Base-by-base conservation (phyloP, 352 stramenopile species). In the Pythium diclinum region DNA sequence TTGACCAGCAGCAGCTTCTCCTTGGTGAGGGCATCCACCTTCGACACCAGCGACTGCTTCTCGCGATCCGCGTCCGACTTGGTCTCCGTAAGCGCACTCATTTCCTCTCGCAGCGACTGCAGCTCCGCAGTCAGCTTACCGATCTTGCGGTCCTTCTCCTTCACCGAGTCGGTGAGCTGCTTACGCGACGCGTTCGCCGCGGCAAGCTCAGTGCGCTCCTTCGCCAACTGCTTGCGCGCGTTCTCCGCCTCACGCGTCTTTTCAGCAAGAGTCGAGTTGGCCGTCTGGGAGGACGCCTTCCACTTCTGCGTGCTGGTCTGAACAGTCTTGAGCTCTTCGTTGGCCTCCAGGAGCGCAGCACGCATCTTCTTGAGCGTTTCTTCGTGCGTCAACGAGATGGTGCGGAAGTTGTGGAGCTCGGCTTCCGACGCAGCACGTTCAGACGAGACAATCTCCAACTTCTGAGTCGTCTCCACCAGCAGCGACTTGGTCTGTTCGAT, bases 241-340 rank as follows among this genome's bases (percentile, higher is more conserved):
- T 74, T 88, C 34, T 92, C 84, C 23, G 78, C 78, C 38, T 92
- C 84, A 1, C 77, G 68, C 21, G 75, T 76, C 73, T 91, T 92
- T 59, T 88, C 84, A 16, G 76, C 83, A 62, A 88, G 72, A 28
- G 85, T 60, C 9, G 67, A 74, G 60, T 87, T 91, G 13, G 84
- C 82, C 10, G 67, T 71, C 62, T 90, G 77, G 1, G 81, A 73
- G 21, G 81, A 87, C 63, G 75, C 77, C 64, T 92, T 92, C 81
- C 82, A 91, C 69, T 92, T 92, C 32, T 83, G 59, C 8, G 75
- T 69, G 63, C 83, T 78, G 5, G 76, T 76, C n/a, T 74, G 81
- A 13, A 80, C 72, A n/a, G 85, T 75, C 70, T 92, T 91, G 6
- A 92, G 77, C 71, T 92, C 84, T 48, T 89, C 80, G 61, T 90